Evolutionary conservation across 352 stramenopile species (phyloP).

Genomic region (Globisporangium recalcitrans): DNA sequence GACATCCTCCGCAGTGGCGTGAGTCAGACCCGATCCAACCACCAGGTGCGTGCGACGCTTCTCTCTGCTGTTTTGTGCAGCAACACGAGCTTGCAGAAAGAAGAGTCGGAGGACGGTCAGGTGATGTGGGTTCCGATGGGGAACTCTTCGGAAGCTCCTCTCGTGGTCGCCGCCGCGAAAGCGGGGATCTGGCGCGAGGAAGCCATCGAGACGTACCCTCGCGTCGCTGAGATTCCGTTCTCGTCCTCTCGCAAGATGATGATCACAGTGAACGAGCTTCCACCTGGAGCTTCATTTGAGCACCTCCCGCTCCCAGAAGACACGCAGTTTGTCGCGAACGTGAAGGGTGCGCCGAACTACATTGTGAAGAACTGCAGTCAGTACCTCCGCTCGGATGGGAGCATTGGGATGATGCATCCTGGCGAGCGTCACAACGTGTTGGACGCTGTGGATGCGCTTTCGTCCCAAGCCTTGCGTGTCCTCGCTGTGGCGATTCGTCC

Average conservation of each 20-base stretch:
- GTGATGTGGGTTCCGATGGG: constrained; percentile 51
- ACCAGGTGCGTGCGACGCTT: constrained; percentile 39
- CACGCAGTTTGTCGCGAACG: constrained; percentile 44
- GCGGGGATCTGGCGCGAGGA: constrained; percentile 49
- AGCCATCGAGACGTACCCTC: constrained; percentile 42
- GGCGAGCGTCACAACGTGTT: constrained; percentile 33
- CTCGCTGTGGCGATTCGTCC: constrained; percentile 87
- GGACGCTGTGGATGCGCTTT: constrained; percentile 51
- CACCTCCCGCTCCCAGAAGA: constrained; percentile 33
- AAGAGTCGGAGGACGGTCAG: constrained; percentile 33
- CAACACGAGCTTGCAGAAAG: constrained; percentile 62
- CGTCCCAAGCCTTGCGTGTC: constrained; percentile 73
- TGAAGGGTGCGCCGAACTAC: constrained; percentile 69
- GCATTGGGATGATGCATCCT: constrained; percentile 30
- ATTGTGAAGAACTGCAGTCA: constrained; percentile 55
- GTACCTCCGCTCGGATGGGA: constrained; percentile 39
- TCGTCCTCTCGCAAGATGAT: constrained; percentile 93
- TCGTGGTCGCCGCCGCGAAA: constrained; percentile 62
- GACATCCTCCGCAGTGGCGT: constrained; percentile 46
- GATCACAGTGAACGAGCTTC: constrained; percentile 65
- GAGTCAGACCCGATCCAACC: constrained; percentile 37
- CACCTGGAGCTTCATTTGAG: constrained; percentile 28
- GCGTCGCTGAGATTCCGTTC: constrained; percentile 89
- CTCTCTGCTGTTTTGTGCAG: constrained; percentile 58
- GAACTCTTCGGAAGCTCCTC: constrained; percentile 64